Conservation (phyloP, 345 rosid species). For the Gossypium sturtianum region DNA sequence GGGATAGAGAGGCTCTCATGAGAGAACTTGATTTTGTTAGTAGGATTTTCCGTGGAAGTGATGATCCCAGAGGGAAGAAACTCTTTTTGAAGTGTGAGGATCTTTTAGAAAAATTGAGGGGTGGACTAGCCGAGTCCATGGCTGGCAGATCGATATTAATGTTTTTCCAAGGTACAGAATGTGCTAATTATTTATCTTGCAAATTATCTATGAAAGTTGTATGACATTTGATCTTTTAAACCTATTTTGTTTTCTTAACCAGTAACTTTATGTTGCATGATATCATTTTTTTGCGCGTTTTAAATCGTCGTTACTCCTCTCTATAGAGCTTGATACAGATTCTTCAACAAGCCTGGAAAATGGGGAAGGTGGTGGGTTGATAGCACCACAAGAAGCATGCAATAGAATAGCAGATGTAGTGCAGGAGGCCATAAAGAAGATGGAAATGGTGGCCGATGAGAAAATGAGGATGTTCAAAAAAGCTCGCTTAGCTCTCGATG, state of each 20-base stretch:
- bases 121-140: slow-evolving; percentile 59
- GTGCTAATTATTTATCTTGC: slow-evolving; percentile 1
- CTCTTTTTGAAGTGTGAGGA: slow-evolving; percentile 91
- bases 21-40: slow-evolving; percentile 90
- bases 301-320: not conserved
- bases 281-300: too few species aligned
- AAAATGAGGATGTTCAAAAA: slow-evolving; percentile 91
- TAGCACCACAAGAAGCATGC: slow-evolving; percentile 97
- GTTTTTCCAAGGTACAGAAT: slow-evolving; percentile 76
- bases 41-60: slow-evolving; percentile 84
- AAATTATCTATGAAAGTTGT: not conserved
- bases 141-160: slow-evolving; percentile 70
- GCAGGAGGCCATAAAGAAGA: slow-evolving; percentile 86
- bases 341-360: slow-evolving; percentile 80
- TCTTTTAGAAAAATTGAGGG: slow-evolving; percentile 72
- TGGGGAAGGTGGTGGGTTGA: slow-evolving; percentile 67
- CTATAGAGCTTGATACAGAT: slow-evolving; percentile 77
- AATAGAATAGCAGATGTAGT: slow-evolving; percentile 92
- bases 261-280: too few species aligned
- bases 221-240: not conserved
- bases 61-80: slow-evolving; percentile 79
- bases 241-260: too few species aligned
- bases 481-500: slow-evolving; percentile 67
- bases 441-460: slow-evolving; percentile 28
- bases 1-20: slow-evolving; percentile 78